Conservation (phyloP, 805 yeast genomes). For the Saccharomycopsis sp. region DNA sequence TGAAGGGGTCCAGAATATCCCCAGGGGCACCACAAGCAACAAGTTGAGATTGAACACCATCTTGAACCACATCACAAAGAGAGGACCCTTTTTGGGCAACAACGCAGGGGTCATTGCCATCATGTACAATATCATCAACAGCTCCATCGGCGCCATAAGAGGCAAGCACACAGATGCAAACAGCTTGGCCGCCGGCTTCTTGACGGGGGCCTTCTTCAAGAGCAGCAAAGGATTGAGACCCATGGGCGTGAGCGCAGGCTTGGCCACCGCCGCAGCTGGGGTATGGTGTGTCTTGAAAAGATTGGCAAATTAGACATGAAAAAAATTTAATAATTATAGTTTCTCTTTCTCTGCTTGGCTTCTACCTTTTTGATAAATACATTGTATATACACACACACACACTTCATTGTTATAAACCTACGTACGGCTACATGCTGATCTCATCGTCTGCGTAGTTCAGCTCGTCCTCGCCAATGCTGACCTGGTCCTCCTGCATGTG, state of each 20-base stretch:
- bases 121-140: constrained; percentile 76
- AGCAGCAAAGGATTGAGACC: constrained; percentile 79
- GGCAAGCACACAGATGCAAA: constrained; percentile 84
- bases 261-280: constrained; percentile 86
- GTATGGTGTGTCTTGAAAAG: constrained; percentile 81
- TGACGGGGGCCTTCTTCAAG: constrained; percentile 87
- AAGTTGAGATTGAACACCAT: constrained; percentile 82
- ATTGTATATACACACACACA: not conserved
- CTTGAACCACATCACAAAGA: constrained; percentile 82
- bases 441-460: constrained; percentile 6
- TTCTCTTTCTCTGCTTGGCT: no score
- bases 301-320: constrained; percentile 10
- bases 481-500: no score
- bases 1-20: constrained; percentile 76
- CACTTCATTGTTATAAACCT: not conserved
- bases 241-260: constrained; percentile 75
- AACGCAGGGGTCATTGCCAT: constrained; percentile 90
- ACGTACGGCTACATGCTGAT: constrained; percentile 1
- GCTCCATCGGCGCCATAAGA: constrained; percentile 68
- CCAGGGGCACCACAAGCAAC: constrained; percentile 57
- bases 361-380: no score
- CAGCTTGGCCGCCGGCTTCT: constrained; percentile 80
- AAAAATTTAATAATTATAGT: no score
- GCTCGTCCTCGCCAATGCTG: not conserved
- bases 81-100: constrained; percentile 95